These are phyloP conservation scores for Antrodiella citrinella DNA, from an alignment of 768 basidiomycete species.

Conservation along the genomic window DNA sequence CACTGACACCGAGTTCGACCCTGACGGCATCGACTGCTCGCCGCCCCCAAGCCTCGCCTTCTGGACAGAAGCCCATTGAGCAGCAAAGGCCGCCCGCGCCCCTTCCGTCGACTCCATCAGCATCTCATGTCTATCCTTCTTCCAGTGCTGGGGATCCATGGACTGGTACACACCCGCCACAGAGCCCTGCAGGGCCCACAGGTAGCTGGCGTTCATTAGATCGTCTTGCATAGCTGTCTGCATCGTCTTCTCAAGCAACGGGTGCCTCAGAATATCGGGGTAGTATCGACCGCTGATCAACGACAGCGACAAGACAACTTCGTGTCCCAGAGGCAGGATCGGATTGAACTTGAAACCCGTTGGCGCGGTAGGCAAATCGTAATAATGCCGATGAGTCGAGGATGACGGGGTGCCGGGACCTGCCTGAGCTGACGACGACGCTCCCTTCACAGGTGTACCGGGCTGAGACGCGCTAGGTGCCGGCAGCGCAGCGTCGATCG, in stretches of 20 bases:
- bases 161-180: constrained; percentile 58
- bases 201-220: constrained; percentile 33
- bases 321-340: constrained; percentile 52
- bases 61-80: constrained; percentile 16
- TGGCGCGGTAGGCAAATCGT: constrained; percentile 55
- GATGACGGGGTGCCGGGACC: background rate
- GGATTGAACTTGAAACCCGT: constrained; percentile 61
- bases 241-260: constrained; percentile 36
- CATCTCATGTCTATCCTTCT: constrained; percentile 44
- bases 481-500: constrained; percentile 1
- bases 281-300: constrained; percentile 79
- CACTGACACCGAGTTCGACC: too few species aligned
- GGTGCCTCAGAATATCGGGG: constrained; percentile 60
- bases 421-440: background rate
- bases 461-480: background rate
- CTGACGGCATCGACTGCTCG: too few species aligned
- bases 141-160: constrained; percentile 60
- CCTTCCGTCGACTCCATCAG: constrained; percentile 51
- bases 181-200: constrained; percentile 70
- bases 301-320: constrained; percentile 60
- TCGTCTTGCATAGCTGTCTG: constrained; percentile 23
- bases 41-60: background rate
- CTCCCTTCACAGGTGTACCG: background rate
- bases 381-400: constrained; percentile 25
- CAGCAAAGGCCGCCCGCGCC: constrained; percentile 16